phyloP scores from a whole-genome alignment of 169 alveolate genomes.

The Cyclospora cayetanensis region DNA sequence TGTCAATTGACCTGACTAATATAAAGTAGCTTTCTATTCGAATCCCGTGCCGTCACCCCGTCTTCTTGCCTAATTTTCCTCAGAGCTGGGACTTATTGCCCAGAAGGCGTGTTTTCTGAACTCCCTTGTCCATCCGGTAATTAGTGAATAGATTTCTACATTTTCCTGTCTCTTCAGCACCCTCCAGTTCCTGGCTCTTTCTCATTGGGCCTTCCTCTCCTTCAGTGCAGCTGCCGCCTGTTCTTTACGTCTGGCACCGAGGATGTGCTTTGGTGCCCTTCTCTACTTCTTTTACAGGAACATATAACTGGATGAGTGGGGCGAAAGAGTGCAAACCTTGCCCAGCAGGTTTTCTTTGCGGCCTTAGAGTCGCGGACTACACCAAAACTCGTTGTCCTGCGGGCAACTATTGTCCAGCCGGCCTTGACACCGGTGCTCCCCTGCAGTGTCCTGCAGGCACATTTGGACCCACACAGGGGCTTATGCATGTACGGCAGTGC shows the following conservation, averaged over 20 bases:
- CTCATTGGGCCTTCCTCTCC: background rate
- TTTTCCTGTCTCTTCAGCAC: background rate
- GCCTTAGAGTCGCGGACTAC: background rate
- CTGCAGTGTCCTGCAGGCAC: constrained; percentile 62
- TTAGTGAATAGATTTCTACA: background rate
- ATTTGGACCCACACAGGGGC: background rate
- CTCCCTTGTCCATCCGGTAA: constrained; percentile 32
- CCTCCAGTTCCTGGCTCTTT: background rate
- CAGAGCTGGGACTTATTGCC: constrained; percentile 50
- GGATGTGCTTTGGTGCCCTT: no score
- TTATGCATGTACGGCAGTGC: background rate
- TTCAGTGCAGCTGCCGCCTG: background rate
- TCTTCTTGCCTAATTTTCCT: no score
- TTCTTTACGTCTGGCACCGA: no score
- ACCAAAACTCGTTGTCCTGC: background rate
- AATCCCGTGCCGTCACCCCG: no score
- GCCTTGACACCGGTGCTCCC: background rate
- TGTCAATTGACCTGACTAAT: no score
- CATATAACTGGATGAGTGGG: background rate
- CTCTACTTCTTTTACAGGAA: background rate
- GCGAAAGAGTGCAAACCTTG: background rate
- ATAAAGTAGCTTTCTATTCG: no score
- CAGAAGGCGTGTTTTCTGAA: background rate
- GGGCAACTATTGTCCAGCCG: constrained; percentile 39
- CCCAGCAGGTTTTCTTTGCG: constrained; percentile 15